Evolutionary conservation across 495 filamentous ascomycete species (phyloP), one percentile per base, ranked within the genome.

Genomic region (Hyaloscypha variabilis): DNA sequence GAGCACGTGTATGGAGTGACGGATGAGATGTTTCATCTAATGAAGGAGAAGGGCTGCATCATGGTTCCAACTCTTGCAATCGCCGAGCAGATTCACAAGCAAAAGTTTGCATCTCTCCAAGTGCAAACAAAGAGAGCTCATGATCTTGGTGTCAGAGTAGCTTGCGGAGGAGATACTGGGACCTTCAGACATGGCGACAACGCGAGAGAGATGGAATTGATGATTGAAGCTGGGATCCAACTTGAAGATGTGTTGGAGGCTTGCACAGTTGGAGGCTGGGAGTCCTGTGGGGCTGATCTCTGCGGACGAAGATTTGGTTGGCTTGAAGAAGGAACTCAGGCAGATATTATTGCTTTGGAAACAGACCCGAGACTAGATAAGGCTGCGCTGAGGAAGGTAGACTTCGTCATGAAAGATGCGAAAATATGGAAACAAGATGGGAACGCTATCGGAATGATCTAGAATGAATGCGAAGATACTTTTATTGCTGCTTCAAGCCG

Each of bases 101-200:
- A 17, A 4, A 51, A 4, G 4, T n/a, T 51, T 4, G 49, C 6
- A 17, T 5, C 17, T 19, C 4, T 51, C 49, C 23, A 6, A 4
- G 23, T 6, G 5, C 49, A 51, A 4, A 51, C 49, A 6, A 51
- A 51, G 19, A 17, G 4, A 17, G 49, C 49, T 19, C 19, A 51
- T 17, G 49, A 51, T 17, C 6, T 5, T 4, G 49, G 49, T 17
- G 14, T 51, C 3, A 51, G 14, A 24, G 4, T 51, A 4, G 49
- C 49, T 17, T 63, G 68, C 1, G 83, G 83, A 2, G 83, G 82
- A 2, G 83, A 85, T 56, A 85, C 81, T 4, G 83, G 83, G 2
- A 72, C 78, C 0, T 81, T 84, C 63, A 67, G 77, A 28, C 83
- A 86, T 51, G 83, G 83, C 0, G 73, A 81, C 39, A 84, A 84